Base-by-base conservation (phyloP, 2,329 filamentous ascomycete genomes). In the Exophiala lecanii-corni region DNA sequence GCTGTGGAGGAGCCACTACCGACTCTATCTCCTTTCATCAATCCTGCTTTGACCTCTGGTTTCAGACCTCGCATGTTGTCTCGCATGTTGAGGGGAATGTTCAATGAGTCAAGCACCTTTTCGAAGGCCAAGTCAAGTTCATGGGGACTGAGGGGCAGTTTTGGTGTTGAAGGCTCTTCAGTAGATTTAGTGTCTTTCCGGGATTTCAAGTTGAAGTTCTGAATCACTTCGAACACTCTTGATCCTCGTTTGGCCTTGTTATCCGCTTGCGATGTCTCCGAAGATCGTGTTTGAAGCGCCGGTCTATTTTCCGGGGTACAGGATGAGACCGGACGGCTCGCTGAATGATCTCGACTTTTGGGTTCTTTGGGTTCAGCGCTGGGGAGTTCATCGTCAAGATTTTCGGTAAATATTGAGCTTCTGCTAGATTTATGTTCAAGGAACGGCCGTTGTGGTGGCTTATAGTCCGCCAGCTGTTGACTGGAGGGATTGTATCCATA, bases 41-140 rank as follows among this genome's bases (percentile, higher is more conserved):
- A 94, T 60, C 97, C 89, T 61, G 89, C 86, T 67, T 98, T 98
- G 70, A 97, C 89, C 25, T 86, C 84, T 53, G 87, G 77, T 50
- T 86, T 88, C 47, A 98, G 71, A 43, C 82, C 89, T 34, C 91
- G 79, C 89, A 98, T 96, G 68, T 94, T 94, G 64, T 91, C 88
- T 42, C 91, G 78, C 73, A 95, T 89, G 52, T 95, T 86, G 59
- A 94, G 86, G 2, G 91, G 89, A 41, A 97, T 94, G 58, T 97
- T 95, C 51, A 91, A 79, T 13, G 89, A 81, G 61, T 95, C 88
- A 64, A 94, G 62, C 64, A 79, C 32, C 41, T 36, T 49, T 40
- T 57, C 55, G 30, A 57, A 55, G 2, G 52, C 54, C 3, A 45
- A 43, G 36, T 57, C 54, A 3, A 57, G 40, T 26, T 57, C 54